These are phyloP conservation scores for Penicillium frequentans DNA, from an alignment of 2,329 filamentous ascomycete species.

Conservation along the genomic window DNA sequence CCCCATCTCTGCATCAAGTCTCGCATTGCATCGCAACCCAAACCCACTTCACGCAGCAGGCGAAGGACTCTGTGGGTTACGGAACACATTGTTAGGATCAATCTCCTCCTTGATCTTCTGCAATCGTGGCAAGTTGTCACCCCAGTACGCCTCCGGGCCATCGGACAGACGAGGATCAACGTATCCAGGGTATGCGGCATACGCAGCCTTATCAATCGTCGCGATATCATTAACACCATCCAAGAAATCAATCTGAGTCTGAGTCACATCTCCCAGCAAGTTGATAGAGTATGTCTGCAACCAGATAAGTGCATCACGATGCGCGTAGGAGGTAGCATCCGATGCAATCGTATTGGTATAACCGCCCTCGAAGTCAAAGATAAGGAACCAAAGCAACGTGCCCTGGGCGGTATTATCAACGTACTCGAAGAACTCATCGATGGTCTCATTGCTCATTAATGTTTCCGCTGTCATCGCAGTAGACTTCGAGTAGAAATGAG, in stretches of 20 bases:
- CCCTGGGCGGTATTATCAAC: neutral
- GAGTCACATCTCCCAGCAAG: neutral
- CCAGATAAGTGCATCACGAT: slow-evolving; percentile 3
- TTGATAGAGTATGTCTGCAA: slow-evolving; percentile 1
- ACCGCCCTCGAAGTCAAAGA: slow-evolving; percentile 6
- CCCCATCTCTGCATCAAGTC: neutral
- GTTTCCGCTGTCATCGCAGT: slow-evolving; percentile 54
- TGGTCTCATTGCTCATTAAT: slow-evolving; percentile 38
- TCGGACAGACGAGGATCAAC: slow-evolving; percentile 52
- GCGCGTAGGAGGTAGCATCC: neutral
- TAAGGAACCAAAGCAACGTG: slow-evolving; percentile 1
- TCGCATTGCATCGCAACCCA: neutral
- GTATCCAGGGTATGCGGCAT: slow-evolving; percentile 62
- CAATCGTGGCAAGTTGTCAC: slow-evolving; percentile 49
- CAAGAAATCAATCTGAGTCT: slow-evolving; percentile 5
- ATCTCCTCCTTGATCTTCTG: slow-evolving; percentile 51
- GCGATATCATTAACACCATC: neutral
- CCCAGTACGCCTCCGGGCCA: slow-evolving; percentile 56
- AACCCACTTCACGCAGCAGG: neutral
- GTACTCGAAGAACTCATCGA: slow-evolving; percentile 1
- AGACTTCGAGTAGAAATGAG: slow-evolving; percentile 59
- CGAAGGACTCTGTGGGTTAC: slow-evolving; percentile 54
- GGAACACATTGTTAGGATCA: slow-evolving; percentile 56
- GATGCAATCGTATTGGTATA: neutral
- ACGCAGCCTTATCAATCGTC: slow-evolving; percentile 3